Percentiles rank a stretch among this genome's conserved stretches.
Evolutionary conservation across 176 grass and related monocot genomes (phyloP).

Genomic region (Phoenix dactylifera): DNA sequence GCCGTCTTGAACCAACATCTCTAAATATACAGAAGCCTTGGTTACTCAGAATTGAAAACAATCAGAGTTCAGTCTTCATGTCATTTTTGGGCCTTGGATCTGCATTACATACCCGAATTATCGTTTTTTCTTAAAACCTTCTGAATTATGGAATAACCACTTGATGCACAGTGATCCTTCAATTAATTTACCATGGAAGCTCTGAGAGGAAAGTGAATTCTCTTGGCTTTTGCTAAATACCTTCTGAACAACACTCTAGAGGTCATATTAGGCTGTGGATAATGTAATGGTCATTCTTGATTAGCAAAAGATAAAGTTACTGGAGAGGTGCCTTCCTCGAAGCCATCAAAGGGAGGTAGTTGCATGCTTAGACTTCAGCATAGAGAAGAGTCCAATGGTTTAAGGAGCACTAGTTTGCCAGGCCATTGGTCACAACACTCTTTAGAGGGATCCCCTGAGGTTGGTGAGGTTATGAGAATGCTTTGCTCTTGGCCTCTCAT

Average conservation of each 20-base stretch:
- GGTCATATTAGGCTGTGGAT: too few species aligned
- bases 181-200: too few species aligned
- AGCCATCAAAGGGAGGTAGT: conserved; percentile 4
- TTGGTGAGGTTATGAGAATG: conserved; percentile 5
- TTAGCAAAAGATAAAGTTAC: neutral
- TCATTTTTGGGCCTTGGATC: conserved; percentile 2
- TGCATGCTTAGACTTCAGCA: neutral
- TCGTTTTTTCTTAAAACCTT: neutral
- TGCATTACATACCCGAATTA: neutral
- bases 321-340: conserved; percentile 2
- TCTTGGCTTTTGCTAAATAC: too few species aligned
- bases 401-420: neutral
- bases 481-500: neutral
- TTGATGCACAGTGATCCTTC: too few species aligned
- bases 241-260: too few species aligned
- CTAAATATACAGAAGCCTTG: conserved; percentile 12
- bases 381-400: neutral
- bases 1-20: neutral
- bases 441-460: conserved; percentile 2
- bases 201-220: too few species aligned
- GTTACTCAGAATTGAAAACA: conserved; percentile 10
- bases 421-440: neutral
- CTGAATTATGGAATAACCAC: neutral
- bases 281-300: too few species aligned
- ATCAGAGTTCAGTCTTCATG: conserved; percentile 20